Conservation (phyloP, 2,329 filamentous ascomycete species). For the Setomelanomma holmii region DNA sequence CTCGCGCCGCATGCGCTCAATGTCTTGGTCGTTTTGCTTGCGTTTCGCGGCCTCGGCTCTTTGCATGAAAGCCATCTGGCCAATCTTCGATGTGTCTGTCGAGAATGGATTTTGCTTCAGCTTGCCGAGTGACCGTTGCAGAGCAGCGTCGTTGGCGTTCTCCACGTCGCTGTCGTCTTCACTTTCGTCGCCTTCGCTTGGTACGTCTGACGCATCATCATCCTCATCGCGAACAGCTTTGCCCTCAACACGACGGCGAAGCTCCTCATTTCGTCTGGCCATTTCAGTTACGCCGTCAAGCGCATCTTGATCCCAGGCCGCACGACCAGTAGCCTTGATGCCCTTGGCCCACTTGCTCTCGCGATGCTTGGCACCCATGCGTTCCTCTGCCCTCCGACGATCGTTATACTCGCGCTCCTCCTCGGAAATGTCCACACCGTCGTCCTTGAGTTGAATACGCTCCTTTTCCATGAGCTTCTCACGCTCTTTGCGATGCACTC, state of each 20-base stretch:
- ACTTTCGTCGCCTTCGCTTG: conserved; percentile 59
- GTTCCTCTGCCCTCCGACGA: conserved; percentile 78
- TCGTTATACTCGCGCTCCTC: conserved; percentile 72
- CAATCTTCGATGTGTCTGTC: conserved; percentile 70
- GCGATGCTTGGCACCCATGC: conserved; percentile 83
- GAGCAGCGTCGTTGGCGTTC: conserved; percentile 57
- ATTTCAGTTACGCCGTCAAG: conserved; percentile 79
- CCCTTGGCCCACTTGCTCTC: conserved; percentile 94
- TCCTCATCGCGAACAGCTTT: conserved; percentile 62
- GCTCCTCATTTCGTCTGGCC: conserved; percentile 81
- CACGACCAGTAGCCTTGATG: conserved; percentile 77
- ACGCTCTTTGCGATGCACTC: conserved; percentile 84
- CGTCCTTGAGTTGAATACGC: conserved; percentile 63
- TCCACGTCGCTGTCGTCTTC: conserved; percentile 69
- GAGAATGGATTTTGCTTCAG: conserved; percentile 58
- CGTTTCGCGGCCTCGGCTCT: conserved; percentile 81
- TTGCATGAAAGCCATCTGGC: conserved; percentile 93
- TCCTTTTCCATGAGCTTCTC: conserved; percentile 66
- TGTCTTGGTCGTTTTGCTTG: conserved; percentile 79
- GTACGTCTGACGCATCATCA: conserved; percentile 54
- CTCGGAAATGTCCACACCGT: conserved; percentile 67
- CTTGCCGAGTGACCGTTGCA: conserved; percentile 46
- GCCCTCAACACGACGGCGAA: conserved; percentile 80
- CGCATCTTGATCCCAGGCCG: conserved; percentile 88
- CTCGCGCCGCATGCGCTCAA: conserved; percentile 67